A percentile compares a stretch with the other conserved stretches of the same genome.
Evolutionary conservation across 1,139 yeast species (phyloP).

Genomic region (Candida sp.): DNA sequence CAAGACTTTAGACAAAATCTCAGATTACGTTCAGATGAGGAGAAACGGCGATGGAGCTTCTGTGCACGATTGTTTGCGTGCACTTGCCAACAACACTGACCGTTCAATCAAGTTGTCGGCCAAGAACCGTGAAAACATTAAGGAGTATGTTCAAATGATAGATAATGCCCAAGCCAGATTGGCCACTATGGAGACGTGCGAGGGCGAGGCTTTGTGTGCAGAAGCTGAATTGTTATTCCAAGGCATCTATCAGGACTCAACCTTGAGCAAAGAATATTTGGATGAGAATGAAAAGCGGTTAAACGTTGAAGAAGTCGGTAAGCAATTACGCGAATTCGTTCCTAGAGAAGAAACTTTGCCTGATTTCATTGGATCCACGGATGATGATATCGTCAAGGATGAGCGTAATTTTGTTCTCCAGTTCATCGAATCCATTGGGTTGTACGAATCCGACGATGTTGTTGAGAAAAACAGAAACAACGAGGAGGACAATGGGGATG

Average conservation of each 20-base stretch:
- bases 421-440: conserved; percentile 64
- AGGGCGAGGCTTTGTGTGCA: conserved; percentile 4
- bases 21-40: neutral
- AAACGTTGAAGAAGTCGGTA: conserved; percentile 50
- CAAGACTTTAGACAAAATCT: conserved; percentile 40
- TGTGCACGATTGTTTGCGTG: conserved; percentile 7
- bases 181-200: conserved; percentile 5
- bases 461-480: conserved; percentile 12
- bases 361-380: conserved; percentile 28
- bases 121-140: conserved; percentile 5
- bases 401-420: conserved; percentile 42
- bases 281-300: conserved; percentile 25
- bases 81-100: neutral
- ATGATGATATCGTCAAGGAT: conserved; percentile 21
- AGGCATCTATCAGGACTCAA: conserved; percentile 29
- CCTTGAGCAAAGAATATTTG: conserved; percentile 34
- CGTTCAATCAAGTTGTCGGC: conserved; percentile 3
- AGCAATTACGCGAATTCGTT: conserved; percentile 41
- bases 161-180: conserved; percentile 25
- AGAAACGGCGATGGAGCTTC: neutral
- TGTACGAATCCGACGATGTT: conserved; percentile 45
- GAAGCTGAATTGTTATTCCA: conserved; percentile 23
- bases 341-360: conserved; percentile 64
- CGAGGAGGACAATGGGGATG: conserved; percentile 17
- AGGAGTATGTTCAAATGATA: conserved; percentile 5